These are phyloP conservation scores for Acer negundo DNA, from an alignment of 345 rosid genomes.

Conservation along the genomic window DNA sequence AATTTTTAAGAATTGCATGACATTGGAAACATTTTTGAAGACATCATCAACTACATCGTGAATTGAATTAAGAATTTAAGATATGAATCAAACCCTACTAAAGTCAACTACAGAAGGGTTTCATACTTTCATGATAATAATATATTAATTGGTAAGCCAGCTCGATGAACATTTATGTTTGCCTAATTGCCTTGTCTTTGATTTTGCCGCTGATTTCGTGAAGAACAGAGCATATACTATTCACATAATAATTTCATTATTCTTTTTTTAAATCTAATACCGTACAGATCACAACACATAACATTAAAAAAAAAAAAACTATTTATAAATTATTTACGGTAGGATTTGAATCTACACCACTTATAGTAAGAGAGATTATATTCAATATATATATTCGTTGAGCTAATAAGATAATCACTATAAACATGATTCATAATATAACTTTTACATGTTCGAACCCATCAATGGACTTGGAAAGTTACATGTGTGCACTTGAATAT, in stretches of 20 bases:
- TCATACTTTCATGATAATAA: neutral
- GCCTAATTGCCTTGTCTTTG: neutral
- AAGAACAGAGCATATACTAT: neutral
- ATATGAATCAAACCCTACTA: neutral
- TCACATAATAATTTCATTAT: too few species aligned
- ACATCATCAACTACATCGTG: neutral
- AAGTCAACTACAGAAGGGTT: neutral
- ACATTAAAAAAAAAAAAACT: too few species aligned
- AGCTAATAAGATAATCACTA: too few species aligned
- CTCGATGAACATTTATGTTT: neutral
- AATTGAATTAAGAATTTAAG: neutral
- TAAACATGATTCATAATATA: fast-evolving
- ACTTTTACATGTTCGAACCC: too few species aligned
- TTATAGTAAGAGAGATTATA: too few species aligned
- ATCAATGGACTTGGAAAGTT: neutral
- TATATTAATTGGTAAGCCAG: neutral
- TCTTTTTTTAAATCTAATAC: too few species aligned
- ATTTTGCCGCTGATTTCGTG: neutral
- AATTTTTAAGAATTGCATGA: too few species aligned
- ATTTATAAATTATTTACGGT: too few species aligned
- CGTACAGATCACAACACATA: too few species aligned
- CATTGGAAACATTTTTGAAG: too few species aligned
- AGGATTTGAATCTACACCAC: too few species aligned
- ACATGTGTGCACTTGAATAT: neutral
- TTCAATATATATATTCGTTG: too few species aligned